phyloP scores from a whole-genome alignment of 306 rosid genomes.

The Quercus berberidifolia region DNA sequence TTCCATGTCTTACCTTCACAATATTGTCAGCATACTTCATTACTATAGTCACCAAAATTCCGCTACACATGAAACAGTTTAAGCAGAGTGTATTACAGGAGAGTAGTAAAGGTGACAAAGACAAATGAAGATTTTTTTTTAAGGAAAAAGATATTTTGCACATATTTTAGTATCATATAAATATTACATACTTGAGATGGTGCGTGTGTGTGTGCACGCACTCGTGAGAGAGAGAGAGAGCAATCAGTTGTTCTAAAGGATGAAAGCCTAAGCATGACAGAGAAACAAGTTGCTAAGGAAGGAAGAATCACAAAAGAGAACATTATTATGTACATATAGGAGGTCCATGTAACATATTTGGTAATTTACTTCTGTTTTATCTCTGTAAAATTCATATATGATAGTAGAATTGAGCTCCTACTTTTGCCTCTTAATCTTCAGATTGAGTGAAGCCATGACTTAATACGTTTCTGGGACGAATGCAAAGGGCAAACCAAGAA shows the following conservation, averaged over 20 bases:
- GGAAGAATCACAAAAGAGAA: conserved; percentile 6
- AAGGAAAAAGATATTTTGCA: neutral
- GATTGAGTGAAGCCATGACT: neutral
- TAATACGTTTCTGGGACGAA: conserved; percentile 9
- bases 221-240: neutral
- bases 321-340: neutral
- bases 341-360: neutral
- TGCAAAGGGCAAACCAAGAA: neutral
- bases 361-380: conserved; percentile 1
- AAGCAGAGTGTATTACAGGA: neutral
- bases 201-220: neutral
- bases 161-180: neutral
- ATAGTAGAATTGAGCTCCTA: neutral
- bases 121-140: neutral
- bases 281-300: neutral
- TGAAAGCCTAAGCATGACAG: neutral
- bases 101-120: neutral
- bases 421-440: neutral
- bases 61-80: conserved; percentile 51
- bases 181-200: neutral
- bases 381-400: neutral
- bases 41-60: conserved; percentile 96
- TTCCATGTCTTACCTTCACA: conserved; percentile 70
- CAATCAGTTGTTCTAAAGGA: neutral
- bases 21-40: conserved; percentile 98